Conservation (phyloP, 257 asterid species). For the Solanum paucissectum region DNA sequence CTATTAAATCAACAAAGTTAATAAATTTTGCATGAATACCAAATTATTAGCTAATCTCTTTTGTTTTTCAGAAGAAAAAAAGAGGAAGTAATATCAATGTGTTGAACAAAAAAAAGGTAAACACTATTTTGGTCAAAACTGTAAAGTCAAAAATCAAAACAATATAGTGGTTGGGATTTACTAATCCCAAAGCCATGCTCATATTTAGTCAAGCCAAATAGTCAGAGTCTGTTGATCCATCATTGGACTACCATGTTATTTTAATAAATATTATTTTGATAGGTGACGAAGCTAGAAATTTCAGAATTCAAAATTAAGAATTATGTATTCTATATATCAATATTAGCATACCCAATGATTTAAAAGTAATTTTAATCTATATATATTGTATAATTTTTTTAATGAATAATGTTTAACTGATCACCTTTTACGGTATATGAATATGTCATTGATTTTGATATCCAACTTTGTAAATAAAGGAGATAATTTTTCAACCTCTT, state of each 20-base stretch:
- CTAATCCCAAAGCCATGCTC: not conserved
- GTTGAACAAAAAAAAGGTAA: not conserved
- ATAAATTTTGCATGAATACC: not conserved
- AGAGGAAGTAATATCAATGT: not conserved
- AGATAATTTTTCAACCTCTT: not conserved
- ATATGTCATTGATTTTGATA: not conserved
- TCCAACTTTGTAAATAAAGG: not conserved
- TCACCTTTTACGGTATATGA: too few species aligned
- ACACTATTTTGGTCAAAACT: not conserved
- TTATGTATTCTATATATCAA: too few species aligned
- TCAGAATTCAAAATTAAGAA: too few species aligned
- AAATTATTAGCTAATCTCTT: not conserved
- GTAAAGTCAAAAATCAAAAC: not conserved
- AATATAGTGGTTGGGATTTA: not conserved
- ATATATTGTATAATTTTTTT: too few species aligned
- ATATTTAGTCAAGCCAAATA: not conserved
- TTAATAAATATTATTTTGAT: not conserved
- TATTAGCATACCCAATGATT: fast-evolving
- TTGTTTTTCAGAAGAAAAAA: not conserved
- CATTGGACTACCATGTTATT: not conserved
- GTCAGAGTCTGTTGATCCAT: not conserved
- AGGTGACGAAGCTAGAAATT: too few species aligned
- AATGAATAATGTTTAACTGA: too few species aligned
- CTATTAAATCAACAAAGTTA: not conserved
- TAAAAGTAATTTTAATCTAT: too few species aligned